Evolutionary conservation across 768 basidiomycete genomes (phyloP), one percentile per base, ranked within the genome.

Genomic region (Lentinula raphanica): DNA sequence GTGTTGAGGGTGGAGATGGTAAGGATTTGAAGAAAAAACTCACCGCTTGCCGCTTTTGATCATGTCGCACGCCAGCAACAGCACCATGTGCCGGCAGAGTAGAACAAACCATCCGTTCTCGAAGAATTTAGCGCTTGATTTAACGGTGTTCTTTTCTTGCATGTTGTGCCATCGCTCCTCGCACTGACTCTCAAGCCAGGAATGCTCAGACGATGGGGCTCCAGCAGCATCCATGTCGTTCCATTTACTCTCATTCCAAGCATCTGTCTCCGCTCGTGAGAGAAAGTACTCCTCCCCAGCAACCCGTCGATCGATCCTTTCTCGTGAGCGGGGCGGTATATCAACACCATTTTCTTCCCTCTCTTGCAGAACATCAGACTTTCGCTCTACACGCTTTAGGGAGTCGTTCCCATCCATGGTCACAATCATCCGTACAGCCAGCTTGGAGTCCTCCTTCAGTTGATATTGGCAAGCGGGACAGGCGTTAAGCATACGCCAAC

Each of bases 401-500:
- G 39, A 59, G 15, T 50, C 50, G 19, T 53, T 54, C 38, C 39
- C 50, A 58, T 46, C 50, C 54, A 55, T 42, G 5, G 38, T 17
- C 11, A 58, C 32, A 6, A 71, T 59, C 29, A 69, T 58, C 4
- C 59, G 25, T n/a, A 58, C 59, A 3, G 40, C 36, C 3, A 65
- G 38, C 11, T 25, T 11, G 1, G 42, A 51, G 36, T 69, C 66
- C 3, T 49, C 65, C 35, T 63, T 54, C 1, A 72, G 58, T 21
- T 57, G 58, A 53, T 71, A 70, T 8, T 58, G 55, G 54, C 71
- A 72, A 0, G 63, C 54, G 2, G 68, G 65, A 38, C 71, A 72
- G 3, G 62, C 56, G 44, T 71, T 56, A 25, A 49, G 58, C 17
- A 70, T 58, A 0, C 66, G 61, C 67, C 68, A 68, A 19, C 67